Conservation (phyloP, 73 alveolate species). For the Paraurostyla sp. region DNA sequence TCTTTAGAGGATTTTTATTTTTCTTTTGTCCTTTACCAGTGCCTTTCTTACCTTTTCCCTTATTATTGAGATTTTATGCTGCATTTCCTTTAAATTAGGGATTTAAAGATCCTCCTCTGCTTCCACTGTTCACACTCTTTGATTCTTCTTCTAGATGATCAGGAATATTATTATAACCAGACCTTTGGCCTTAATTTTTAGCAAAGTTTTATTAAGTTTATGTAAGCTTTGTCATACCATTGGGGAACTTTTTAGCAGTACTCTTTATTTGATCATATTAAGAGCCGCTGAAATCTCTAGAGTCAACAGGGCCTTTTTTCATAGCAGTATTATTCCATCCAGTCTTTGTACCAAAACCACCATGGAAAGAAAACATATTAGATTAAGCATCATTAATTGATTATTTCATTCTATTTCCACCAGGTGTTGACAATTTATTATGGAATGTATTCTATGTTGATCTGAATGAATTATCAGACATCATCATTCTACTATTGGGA, state of each 20-base stretch:
- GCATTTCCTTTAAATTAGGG: too few species aligned
- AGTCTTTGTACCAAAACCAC: not conserved
- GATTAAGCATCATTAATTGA: not conserved
- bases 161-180: not conserved
- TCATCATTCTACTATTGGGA: not conserved
- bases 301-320: not conserved
- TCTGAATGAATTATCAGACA: slow-evolving; percentile 41
- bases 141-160: not conserved
- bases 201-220: slow-evolving; percentile 9
- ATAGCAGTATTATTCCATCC: not conserved
- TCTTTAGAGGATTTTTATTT: not conserved
- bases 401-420: not conserved
- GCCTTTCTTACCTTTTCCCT: not conserved
- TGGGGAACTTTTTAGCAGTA: not conserved
- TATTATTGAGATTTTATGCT: not conserved
- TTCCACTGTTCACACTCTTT: slow-evolving; percentile 7
- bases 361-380: slow-evolving; percentile 30
- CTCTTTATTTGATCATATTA: not conserved
- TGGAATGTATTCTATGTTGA: slow-evolving; percentile 13
- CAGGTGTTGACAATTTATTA: not conserved
- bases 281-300: not conserved
- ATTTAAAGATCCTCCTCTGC: too few species aligned
- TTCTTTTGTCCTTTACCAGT: not conserved
- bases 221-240: not conserved
- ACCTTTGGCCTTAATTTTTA: not conserved